Percentiles rank a stretch among this genome's conserved stretches.
Conservation (phyloP, 2,329 filamentous ascomycete genomes). For the Tolypocladium nubicola region DNA sequence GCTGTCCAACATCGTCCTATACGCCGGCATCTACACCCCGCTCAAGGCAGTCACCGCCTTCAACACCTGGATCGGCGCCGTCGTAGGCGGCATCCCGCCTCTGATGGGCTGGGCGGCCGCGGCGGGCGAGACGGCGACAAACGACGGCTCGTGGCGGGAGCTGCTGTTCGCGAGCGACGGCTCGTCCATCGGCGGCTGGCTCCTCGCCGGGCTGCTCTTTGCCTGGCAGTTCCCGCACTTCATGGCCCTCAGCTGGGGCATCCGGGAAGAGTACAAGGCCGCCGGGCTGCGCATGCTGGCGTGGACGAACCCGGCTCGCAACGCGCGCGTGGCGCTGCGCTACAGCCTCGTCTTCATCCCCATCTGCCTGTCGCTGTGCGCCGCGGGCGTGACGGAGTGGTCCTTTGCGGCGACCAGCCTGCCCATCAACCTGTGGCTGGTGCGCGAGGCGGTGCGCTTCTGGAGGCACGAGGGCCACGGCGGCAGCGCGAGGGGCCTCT, state of each 20-base stretch:
- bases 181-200: conserved; percentile 69
- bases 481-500: conserved; percentile 73
- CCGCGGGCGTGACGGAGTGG: conserved; percentile 72
- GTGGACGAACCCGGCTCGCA: conserved; percentile 79
- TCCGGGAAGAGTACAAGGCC: conserved; percentile 77
- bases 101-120: conserved; percentile 98
- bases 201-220: conserved; percentile 74
- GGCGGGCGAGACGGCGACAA: conserved; percentile 74
- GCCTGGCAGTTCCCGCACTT: conserved; percentile 99
- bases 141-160: conserved; percentile 65
- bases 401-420: conserved; percentile 73
- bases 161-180: conserved; percentile 57
- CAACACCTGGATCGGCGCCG: conserved; percentile 91
- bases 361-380: conserved; percentile 71
- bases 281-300: conserved; percentile 63
- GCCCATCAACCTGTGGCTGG: conserved; percentile 78
- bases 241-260: conserved; percentile 83
- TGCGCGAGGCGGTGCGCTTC: conserved; percentile 68
- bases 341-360: conserved; percentile 83
- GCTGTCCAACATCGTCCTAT: conserved; percentile 74
- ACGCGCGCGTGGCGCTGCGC: conserved; percentile 75
- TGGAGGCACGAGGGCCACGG: conserved; percentile 68
- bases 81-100: conserved; percentile 88
- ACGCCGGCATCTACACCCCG: conserved; percentile 87
- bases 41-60: conserved; percentile 76